Base-by-base conservation (phyloP, 1,139 yeast species). In the Candida sanyaensis region DNA sequence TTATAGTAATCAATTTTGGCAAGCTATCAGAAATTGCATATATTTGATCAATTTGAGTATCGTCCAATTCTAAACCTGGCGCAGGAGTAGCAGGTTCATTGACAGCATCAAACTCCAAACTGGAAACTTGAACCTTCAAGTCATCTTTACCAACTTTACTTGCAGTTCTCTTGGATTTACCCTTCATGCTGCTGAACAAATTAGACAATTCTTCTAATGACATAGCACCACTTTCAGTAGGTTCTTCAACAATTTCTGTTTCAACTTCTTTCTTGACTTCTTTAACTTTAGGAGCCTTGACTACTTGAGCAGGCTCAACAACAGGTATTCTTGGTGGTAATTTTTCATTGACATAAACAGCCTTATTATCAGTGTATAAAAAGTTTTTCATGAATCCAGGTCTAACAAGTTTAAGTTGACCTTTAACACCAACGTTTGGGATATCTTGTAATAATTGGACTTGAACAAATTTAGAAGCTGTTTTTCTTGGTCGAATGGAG, bases 371-470 rank as follows among this genome's bases (percentile, higher is more conserved):
- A 44, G 81, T 80, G 59, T 90, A 90, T 49, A 91, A 76, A 58
- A 72, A 80, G 68, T 88, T 88, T 64, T 93, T 80, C 97, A 91
- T 91, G 51, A 81, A 75, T 13, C 93, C 88, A 31, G 96, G 89
- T 51, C 82, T 78, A n/a, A 90, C 97, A 37, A 78, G 71, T 26
- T 88, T 77, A 41, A 91, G 75, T 68, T 91, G 87, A 28, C 97
- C 97, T 43, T 64, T 64, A 37, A 68, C 71, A n/a, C 89, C 90
- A 49, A 82, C 65, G 9, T 76, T 77, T 34, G 83, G 80, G 60
- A 84, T 77, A 59, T 88, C 88, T 58, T 75, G 77, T 52, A 89
- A 73, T 31, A 90, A 73, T 68, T 91, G 97, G 7, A 91, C 91
- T 31, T 76, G 69, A 31, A 85, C 48, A 8, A 41, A 41, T 28